A percentile compares a stretch with the other conserved stretches of the same genome.
Evolutionary conservation across 805 yeast genomes (phyloP).

Genomic region (Spathaspora girioi): DNA sequence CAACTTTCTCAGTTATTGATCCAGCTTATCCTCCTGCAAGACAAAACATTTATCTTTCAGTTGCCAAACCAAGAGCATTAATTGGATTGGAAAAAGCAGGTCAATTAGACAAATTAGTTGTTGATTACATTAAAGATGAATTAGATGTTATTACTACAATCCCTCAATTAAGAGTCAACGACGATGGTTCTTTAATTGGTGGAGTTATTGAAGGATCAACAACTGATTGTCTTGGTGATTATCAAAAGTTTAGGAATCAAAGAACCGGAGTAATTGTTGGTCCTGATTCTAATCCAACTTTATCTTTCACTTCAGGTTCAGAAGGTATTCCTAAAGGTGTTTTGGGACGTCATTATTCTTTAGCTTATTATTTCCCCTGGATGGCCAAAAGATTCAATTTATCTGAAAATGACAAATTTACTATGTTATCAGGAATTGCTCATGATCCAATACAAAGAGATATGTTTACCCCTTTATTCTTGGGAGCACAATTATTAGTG

Average conservation of each 20-base stretch:
- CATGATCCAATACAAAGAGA: conserved; percentile 99
- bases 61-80: conserved; percentile 89
- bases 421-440: conserved; percentile 98
- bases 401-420: conserved; percentile 77
- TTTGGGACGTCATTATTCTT: conserved; percentile 92
- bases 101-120: conserved; percentile 68
- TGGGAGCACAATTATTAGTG: conserved; percentile 89
- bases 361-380: conserved; percentile 98
- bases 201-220: conserved; percentile 34
- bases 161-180: conserved; percentile 72
- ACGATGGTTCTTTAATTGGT: conserved; percentile 69
- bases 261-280: conserved; percentile 92
- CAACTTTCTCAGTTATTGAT: conserved; percentile 96
- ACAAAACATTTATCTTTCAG: conserved; percentile 88
- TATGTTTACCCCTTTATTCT: conserved; percentile 94
- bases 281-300: conserved; percentile 95
- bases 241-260: conserved; percentile 43
- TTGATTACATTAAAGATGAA: conserved; percentile 69
- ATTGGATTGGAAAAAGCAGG: conserved; percentile 93
- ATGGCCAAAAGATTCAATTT: conserved; percentile 85
- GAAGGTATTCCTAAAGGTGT: conserved; percentile 99
- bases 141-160: conserved; percentile 69
- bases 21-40: conserved; percentile 99
- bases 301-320: conserved; percentile 95
- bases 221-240: conserved; percentile 49